These are phyloP conservation scores for Mortierella sp. DNA, from an alignment of 371 early-diverging fungal species.

Conservation along the genomic window DNA sequence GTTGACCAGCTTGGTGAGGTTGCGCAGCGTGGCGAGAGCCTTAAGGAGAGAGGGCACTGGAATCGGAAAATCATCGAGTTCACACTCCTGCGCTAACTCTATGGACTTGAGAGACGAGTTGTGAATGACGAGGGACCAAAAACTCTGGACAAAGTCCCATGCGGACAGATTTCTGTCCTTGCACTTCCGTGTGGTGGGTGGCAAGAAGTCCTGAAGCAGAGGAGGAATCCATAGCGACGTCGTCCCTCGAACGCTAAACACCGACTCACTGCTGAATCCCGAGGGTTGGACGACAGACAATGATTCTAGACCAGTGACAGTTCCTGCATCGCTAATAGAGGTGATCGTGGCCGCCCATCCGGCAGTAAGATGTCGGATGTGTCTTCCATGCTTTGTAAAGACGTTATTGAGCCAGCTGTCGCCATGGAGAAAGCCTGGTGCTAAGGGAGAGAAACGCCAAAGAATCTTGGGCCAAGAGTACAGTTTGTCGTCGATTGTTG, in stretches of 20 bases:
- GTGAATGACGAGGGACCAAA: background rate
- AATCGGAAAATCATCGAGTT: background rate
- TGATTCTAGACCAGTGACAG: background rate
- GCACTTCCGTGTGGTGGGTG: background rate
- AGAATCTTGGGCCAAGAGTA: background rate
- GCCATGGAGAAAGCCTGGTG: background rate
- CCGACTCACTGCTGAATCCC: background rate
- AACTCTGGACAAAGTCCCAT: background rate
- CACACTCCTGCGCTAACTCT: background rate
- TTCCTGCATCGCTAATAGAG: background rate
- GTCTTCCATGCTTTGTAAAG: background rate
- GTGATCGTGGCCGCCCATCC: background rate
- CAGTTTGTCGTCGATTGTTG: background rate
- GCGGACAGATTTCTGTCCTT: background rate
- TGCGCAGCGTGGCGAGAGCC: background rate
- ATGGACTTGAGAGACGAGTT: background rate
- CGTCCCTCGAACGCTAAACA: too few species aligned
- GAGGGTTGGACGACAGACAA: background rate
- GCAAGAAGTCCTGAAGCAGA: background rate
- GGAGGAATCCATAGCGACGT: background rate
- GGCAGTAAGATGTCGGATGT: background rate
- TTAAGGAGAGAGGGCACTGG: background rate
- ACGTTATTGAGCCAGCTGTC: background rate
- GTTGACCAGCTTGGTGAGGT: slow-evolving; percentile 6
- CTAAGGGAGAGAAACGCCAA: background rate